Evolutionary conservation across 352 stramenopile genomes (phyloP), one percentile per base, ranked within the genome.

Genomic region (Globisporangium cystogenes): DNA sequence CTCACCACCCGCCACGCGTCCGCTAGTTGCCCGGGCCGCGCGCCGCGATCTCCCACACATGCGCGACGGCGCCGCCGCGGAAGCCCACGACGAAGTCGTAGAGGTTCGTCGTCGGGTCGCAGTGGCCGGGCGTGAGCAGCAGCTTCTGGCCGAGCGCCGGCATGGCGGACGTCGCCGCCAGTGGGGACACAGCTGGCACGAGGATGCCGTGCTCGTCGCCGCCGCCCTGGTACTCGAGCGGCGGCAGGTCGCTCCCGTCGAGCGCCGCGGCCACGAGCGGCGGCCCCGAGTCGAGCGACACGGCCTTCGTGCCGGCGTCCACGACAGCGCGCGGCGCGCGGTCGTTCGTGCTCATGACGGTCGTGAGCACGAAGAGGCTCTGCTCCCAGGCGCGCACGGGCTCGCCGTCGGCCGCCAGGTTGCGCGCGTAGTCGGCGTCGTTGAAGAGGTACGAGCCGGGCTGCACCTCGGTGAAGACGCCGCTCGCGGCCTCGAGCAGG

Each of bases 381-480:
- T 87, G 76, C 50, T 80, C 27, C 74, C 77, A 88, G 29, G 81
- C 60, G 5, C 59, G 56, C 12, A 80, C 72, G 16, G 59, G 53
- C 20, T 64, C 35, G 24, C 74, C 76, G 54, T 76, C 62, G 15
- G 59, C 43, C n/a, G 53, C 71, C 1, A 74, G 37, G 42, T 90
- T 92, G 29, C 64, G 55, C 3, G 71, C 63, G 51, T 92, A 90
- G 62, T 90, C 76, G 24, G 68, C 74, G 59, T 92, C 82, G 57
- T 85, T 87, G 61, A 92, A 86, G 23, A 87, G 57, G 59, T 86
- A 92, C 48, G 75, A 88, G 3, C 82, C 82, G 0, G 82, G 82
- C 62, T 92, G 79, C 47, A 92, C 71, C 51, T 92, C 82, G 0
- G 74, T 90, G 50, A 89, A 90, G 18, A 87, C 67, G 21, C 72